Base-by-base conservation (phyloP, 805 yeast genomes). In the Teunomyces stri region DNA sequence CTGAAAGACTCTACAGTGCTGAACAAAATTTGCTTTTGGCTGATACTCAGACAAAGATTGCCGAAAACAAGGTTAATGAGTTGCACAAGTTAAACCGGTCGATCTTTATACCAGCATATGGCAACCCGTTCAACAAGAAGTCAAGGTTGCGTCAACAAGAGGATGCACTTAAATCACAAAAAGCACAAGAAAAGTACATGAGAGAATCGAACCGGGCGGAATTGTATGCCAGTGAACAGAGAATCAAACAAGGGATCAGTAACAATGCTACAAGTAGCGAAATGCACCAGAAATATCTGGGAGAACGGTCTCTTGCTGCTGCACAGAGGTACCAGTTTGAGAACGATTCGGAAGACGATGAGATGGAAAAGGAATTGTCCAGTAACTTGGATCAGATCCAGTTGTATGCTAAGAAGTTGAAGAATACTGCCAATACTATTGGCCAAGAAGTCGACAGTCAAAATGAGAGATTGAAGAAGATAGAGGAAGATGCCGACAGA, bases 311-410 rank as follows among this genome's bases (percentile, higher is more conserved):
- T 51, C 75, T 81, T 42, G 72, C 73, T 13, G 83, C 81, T 33
- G 86, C 95, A 2, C 71, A 80, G 48, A 71, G 81, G 53, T 90
- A 85, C 66, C 88, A 87, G 58, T 87, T 89, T 57, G 97, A 89
- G 61, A 87, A 86, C 42, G 97, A 92, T 66, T 82, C 83, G 43
- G 97, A 92, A 63, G 98, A 94, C 65, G 96, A 90, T 58, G 94
- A 84, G 55, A 80, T 89, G 80, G 98, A 92, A 62, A 80, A 85
- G 52, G 96, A 91, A 65, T 81, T 90, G 55, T 91, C 90, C 45
- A 70, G 79, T 52, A 94, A 94, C 59, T 72, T 92, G 65, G 91
- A 87, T 57, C 89, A 85, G 62, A 86, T 94, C 42, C 78, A 80
- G 10, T 76, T 75, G 35, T 79, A 85, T 49, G 80, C 96, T 28